Conservation (phyloP, 2,329 filamentous ascomycete species). For the Pseudocercospora fuligena region DNA sequence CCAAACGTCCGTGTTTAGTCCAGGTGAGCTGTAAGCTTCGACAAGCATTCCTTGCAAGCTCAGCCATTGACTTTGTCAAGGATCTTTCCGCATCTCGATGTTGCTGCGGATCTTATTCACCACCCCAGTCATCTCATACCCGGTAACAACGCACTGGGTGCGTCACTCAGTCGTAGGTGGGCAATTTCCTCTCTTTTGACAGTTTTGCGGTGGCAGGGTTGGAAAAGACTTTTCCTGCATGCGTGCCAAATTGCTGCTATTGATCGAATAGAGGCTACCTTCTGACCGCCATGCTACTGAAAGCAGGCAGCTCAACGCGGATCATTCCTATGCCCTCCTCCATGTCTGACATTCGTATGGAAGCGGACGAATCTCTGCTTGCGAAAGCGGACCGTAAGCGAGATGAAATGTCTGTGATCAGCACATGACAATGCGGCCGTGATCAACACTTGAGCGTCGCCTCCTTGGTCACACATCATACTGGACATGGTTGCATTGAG, state of each 20-base stretch:
- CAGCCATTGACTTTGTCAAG: not conserved
- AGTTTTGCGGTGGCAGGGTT: not conserved
- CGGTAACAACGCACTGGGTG: not conserved
- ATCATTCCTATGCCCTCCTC: not conserved
- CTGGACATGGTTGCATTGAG: no score
- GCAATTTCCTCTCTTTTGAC: not conserved
- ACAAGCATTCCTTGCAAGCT: not conserved
- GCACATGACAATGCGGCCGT: not conserved
- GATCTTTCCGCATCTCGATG: constrained; percentile 1
- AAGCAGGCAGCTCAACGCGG: not conserved
- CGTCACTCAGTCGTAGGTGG: not conserved
- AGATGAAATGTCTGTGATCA: not conserved
- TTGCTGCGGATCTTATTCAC: constrained; percentile 3
- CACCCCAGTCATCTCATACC: not conserved
- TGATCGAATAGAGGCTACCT: not conserved
- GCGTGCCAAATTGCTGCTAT: not conserved
- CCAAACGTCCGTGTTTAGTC: not conserved
- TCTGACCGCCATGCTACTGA: not conserved
- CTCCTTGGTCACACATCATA: no score
- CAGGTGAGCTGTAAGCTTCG: not conserved
- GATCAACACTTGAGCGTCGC: not conserved
- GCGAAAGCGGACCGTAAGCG: not conserved
- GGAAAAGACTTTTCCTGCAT: not conserved
- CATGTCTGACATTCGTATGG: not conserved
- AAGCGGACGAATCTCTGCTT: not conserved